Percentiles rank a stretch among this genome's conserved stretches.
These are phyloP conservation scores for Backusella mclennaniae DNA, from an alignment of 192 early-diverging fungal species.

Conservation along the genomic window DNA sequence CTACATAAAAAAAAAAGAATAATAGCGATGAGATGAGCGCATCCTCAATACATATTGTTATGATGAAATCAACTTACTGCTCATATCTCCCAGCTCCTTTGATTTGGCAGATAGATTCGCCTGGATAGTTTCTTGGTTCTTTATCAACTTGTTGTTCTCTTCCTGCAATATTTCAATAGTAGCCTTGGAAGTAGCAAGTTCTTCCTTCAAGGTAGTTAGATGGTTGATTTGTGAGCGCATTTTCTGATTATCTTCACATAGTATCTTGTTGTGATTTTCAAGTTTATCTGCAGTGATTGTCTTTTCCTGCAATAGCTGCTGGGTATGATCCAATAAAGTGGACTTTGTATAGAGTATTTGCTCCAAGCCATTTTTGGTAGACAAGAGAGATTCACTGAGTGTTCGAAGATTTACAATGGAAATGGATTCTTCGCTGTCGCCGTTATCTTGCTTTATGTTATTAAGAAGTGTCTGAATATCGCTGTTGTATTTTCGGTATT, in stretches of 20 bases:
- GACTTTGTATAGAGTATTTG: background rate
- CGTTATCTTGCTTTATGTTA: background rate
- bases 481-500: background rate
- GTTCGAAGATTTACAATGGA: background rate
- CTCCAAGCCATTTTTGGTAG: background rate
- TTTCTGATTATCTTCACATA: background rate
- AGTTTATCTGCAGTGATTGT: background rate
- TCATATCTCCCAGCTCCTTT: background rate
- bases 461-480: background rate
- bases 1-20: background rate
- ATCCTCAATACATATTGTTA: background rate
- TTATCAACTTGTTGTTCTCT: background rate
- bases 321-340: background rate
- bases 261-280: background rate
- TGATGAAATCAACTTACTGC: background rate
- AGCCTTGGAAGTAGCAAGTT: background rate
- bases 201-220: background rate
- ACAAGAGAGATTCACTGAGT: background rate
- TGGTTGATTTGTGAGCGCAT: background rate
- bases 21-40: background rate
- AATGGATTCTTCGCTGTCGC: background rate
- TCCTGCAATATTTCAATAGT: background rate
- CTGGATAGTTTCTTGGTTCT: background rate
- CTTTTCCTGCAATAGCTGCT: background rate
- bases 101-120: background rate